Percentiles rank a stretch among this genome's conserved stretches.
Conservation (phyloP, 805 yeast genomes). For the Saccharomycopsis sp. region DNA sequence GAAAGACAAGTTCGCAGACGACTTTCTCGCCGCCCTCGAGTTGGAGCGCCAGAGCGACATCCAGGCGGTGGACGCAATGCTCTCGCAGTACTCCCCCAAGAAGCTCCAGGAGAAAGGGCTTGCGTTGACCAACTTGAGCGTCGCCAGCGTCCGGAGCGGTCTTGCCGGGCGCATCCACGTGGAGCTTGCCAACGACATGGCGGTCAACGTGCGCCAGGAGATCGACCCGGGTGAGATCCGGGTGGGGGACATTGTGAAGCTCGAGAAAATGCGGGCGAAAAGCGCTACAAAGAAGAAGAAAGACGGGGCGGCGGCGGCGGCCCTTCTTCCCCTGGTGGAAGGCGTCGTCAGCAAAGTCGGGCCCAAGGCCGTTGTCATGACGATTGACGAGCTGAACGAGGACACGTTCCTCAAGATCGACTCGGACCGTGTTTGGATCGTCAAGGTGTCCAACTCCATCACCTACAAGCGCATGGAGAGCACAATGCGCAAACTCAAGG, state of each 20-base stretch:
- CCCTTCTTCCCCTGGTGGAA: too few species aligned
- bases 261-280: slow-evolving; percentile 38
- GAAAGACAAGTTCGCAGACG: slow-evolving; percentile 26
- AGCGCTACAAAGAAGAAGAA: slow-evolving; percentile 21
- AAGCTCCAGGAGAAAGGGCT: slow-evolving; percentile 61
- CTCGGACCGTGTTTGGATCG: slow-evolving; percentile 51
- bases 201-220: slow-evolving; percentile 28
- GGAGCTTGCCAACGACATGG: slow-evolving; percentile 53
- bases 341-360: slow-evolving; percentile 60
- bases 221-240: slow-evolving; percentile 45
- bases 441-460: slow-evolving; percentile 48
- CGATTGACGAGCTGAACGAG: slow-evolving; percentile 36
- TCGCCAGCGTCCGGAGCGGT: slow-evolving; percentile 62
- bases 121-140: slow-evolving; percentile 59
- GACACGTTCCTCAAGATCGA: slow-evolving; percentile 41
- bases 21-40: slow-evolving; percentile 33
- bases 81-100: slow-evolving; percentile 48
- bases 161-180: slow-evolving; percentile 66
- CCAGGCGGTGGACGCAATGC: slow-evolving; percentile 35
- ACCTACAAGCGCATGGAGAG: slow-evolving; percentile 75
- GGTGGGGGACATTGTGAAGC: slow-evolving; percentile 68
- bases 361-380: slow-evolving; percentile 40
- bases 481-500: slow-evolving; percentile 58
- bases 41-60: slow-evolving; percentile 48
- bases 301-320: slow-evolving; percentile 15